Base-by-base conservation (phyloP, 257 asterid species). In the Primulina eburnea region DNA sequence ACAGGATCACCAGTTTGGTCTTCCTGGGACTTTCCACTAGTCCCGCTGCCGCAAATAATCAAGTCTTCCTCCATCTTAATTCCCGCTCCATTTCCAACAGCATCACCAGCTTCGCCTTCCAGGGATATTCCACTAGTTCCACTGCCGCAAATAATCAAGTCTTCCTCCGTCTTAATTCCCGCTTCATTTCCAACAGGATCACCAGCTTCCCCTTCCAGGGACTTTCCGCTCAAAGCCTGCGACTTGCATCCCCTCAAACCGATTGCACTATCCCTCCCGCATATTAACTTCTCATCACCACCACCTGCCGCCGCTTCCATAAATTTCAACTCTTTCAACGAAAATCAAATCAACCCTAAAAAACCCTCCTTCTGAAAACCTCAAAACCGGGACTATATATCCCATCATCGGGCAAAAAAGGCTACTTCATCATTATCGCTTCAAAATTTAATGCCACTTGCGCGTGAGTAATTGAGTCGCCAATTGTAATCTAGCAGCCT, bases 181-280 rank as follows among this genome's bases (percentile, higher is more conserved):
- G 61, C 62, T 33, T 35, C 58, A 40, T 21, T 40, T 21, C 12
- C 76, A 34, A 5, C 71, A 28, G 58, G 62, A 73, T 29, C 30
- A 75, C 60, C 81, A 24, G 60, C 68, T n/a, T 66, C 62, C 14
- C 10, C 18, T 43, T 37, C 79, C 60, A 82, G 20, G 14, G 69
- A 30, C 24, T 71, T 59, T 1, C 85, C 85, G 12, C 52, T 65
- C 74, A 73, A 8, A 26, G 85, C 88, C 64, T 58, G 16, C 20
- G 65, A 28, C 67, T 75, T 64, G 38, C 83, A 75, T 10, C 75
- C 73, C 83, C 80, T 72, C 76, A 6, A 35, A 17, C 85, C 82
- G 4, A 76, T 74, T 7, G 58, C 71, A 30, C 64, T 38, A 6
- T 69, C 0, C 58, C 71, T 68, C 68, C 34, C 20, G 68, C 85